phyloP scores from a whole-genome alignment of 2,329 filamentous ascomycete species.

The Cladosporium sp. region DNA sequence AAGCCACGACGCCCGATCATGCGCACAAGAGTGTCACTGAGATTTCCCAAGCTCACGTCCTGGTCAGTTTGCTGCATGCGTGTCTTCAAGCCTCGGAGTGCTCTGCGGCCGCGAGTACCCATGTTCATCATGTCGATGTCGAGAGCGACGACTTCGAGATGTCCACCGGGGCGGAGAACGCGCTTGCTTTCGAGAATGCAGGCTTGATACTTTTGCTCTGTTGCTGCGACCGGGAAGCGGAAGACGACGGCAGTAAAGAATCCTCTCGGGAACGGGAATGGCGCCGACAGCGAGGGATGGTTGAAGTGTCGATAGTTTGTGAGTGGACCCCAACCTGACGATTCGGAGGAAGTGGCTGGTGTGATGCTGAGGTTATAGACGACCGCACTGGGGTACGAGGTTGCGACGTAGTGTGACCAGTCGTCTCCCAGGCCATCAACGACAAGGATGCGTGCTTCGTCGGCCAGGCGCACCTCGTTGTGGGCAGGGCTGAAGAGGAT shows the following conservation, averaged over 20 bases:
- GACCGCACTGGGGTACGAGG: slow-evolving; percentile 73
- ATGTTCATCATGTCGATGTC: slow-evolving; percentile 82
- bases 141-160: slow-evolving; percentile 75
- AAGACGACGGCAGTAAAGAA: slow-evolving; percentile 77
- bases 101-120: slow-evolving; percentile 69
- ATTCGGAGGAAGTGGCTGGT: not conserved
- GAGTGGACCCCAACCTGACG: slow-evolving; percentile 26
- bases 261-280: slow-evolving; percentile 74
- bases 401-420: slow-evolving; percentile 83
- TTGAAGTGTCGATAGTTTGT: slow-evolving; percentile 76
- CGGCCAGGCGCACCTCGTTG: slow-evolving; percentile 64
- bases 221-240: slow-evolving; percentile 71
- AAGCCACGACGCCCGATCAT: slow-evolving; percentile 71
- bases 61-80: slow-evolving; percentile 64
- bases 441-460: slow-evolving; percentile 68
- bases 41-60: slow-evolving; percentile 60
- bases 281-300: slow-evolving; percentile 62
- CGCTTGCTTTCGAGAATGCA: slow-evolving; percentile 74
- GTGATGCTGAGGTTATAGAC: slow-evolving; percentile 67
- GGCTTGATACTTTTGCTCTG: slow-evolving; percentile 69
- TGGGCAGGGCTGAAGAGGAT: slow-evolving; percentile 80
- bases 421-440: slow-evolving; percentile 86
- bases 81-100: slow-evolving; percentile 72
- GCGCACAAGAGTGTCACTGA: slow-evolving; percentile 61
- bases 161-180: slow-evolving; percentile 75